Conservation (phyloP, 352 stramenopile genomes). For the Phytopythium kandeliae region DNA sequence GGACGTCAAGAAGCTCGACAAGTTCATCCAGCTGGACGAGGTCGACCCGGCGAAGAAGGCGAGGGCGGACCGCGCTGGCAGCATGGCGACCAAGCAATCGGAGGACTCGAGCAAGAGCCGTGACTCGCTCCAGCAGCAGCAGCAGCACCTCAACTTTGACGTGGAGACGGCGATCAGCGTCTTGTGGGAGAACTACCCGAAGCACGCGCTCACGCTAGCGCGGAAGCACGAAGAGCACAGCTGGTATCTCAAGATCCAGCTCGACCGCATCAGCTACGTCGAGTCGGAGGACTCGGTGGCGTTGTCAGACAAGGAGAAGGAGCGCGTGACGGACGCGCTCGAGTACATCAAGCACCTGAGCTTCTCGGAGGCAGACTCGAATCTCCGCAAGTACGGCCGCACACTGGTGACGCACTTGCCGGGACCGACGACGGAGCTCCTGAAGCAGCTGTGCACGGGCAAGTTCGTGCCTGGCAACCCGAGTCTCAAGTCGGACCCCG, state of each 20-base stretch:
- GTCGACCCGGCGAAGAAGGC: conserved; percentile 41
- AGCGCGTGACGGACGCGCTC: conserved; percentile 84
- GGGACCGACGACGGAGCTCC: conserved; percentile 82
- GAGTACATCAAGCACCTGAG: conserved; percentile 87
- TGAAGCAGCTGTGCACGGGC: conserved; percentile 88
- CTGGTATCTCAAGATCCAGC: conserved; percentile 91
- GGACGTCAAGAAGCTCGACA: conserved; percentile 91
- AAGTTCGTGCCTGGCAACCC: conserved; percentile 58
- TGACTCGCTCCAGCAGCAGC: conserved; percentile 9
- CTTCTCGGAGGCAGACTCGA: conserved; percentile 81
- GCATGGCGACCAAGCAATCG: conserved; percentile 16
- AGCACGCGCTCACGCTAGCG: conserved; percentile 85
- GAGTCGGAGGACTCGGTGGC: conserved; percentile 68
- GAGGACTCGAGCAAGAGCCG: conserved; percentile 16
- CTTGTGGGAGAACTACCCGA: conserved; percentile 89
- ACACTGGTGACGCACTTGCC: conserved; percentile 86
- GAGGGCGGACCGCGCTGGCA: background rate
- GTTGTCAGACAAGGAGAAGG: conserved; percentile 69
- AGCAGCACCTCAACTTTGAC: conserved; percentile 73
- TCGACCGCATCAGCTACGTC: conserved; percentile 87
- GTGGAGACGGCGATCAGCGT: conserved; percentile 91
- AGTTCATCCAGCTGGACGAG: conserved; percentile 88
- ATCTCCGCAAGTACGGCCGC: conserved; percentile 86
- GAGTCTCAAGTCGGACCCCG: conserved; percentile 70
- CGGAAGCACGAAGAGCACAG: conserved; percentile 89